Conservation (phyloP, 208 protist species). For the Leishmania arabica region DNA sequence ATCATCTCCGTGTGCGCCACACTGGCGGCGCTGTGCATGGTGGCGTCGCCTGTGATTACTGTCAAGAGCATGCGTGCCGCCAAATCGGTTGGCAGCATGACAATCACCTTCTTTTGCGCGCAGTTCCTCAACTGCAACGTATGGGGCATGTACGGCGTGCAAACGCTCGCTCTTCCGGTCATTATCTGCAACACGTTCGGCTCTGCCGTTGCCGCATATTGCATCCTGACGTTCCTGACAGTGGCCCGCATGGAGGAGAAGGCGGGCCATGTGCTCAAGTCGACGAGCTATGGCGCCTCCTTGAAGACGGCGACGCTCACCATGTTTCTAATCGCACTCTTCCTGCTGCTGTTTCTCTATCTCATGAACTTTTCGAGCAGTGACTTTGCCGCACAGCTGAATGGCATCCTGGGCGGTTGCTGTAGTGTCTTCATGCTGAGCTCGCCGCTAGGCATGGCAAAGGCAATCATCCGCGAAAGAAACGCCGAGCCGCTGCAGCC, state of each 20-base stretch:
- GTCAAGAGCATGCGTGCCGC: slow-evolving; percentile 43
- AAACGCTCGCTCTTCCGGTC: slow-evolving; percentile 31
- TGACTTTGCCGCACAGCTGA: slow-evolving; percentile 30
- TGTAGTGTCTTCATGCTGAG: slow-evolving; percentile 68
- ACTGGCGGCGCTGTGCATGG: slow-evolving; percentile 51
- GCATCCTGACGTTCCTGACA: slow-evolving; percentile 55
- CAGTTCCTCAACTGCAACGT: slow-evolving; percentile 64
- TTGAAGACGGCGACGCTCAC: slow-evolving; percentile 19
- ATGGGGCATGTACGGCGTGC: slow-evolving; percentile 66
- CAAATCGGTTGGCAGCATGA: slow-evolving; percentile 49
- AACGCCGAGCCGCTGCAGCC: slow-evolving; percentile 67
- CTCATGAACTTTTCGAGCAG: slow-evolving; percentile 33
- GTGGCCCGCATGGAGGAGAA: slow-evolving; percentile 54
- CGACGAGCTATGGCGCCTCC: slow-evolving; percentile 45
- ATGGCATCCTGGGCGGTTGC: slow-evolving; percentile 51
- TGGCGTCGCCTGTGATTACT: slow-evolving; percentile 55
- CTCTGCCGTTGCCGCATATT: slow-evolving; percentile 52
- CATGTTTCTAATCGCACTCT: slow-evolving; percentile 11
- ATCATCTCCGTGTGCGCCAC: slow-evolving; percentile 48
- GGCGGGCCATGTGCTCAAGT: slow-evolving; percentile 33
- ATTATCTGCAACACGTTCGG: slow-evolving; percentile 61
- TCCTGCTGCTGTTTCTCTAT: slow-evolving; percentile 43
- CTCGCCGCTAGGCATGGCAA: slow-evolving; percentile 58
- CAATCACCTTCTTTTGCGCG: slow-evolving; percentile 71
- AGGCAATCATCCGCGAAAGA: slow-evolving; percentile 57